phyloP scores from a whole-genome alignment of 352 stramenopile species.

The Globisporangium spinosum region DNA sequence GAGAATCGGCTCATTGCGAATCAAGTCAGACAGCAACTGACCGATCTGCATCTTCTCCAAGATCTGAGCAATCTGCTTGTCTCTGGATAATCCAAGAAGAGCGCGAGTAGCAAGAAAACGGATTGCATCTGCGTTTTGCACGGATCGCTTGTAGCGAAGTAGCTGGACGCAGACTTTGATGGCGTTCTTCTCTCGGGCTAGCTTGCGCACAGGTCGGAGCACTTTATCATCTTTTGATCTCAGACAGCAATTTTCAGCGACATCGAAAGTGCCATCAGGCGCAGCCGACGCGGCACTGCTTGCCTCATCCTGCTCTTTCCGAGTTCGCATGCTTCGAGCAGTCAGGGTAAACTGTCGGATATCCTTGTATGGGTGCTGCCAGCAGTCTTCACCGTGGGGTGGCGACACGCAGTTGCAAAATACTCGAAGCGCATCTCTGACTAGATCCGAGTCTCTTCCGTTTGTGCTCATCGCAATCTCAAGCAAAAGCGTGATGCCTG shows the following conservation, averaged over 20 bases:
- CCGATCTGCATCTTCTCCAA: slow-evolving; percentile 89
- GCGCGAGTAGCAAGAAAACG: slow-evolving; percentile 78
- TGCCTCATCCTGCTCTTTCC: slow-evolving; percentile 24
- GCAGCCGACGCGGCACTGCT: not conserved
- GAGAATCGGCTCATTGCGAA: slow-evolving; percentile 79
- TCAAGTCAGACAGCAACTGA: slow-evolving; percentile 83
- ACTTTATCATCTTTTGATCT: slow-evolving; percentile 65
- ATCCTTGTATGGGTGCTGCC: slow-evolving; percentile 83
- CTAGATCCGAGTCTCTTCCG: slow-evolving; percentile 62
- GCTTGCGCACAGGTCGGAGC: slow-evolving; percentile 61
- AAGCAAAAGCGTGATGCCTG: slow-evolving; percentile 68
- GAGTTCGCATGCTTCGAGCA: slow-evolving; percentile 59
- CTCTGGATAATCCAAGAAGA: slow-evolving; percentile 76
- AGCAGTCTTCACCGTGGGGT: slow-evolving; percentile 74
- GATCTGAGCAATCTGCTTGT: slow-evolving; percentile 88
- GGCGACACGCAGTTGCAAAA: slow-evolving; percentile 85
- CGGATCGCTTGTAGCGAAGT: slow-evolving; percentile 83
- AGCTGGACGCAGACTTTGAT: slow-evolving; percentile 88
- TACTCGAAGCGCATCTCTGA: slow-evolving; percentile 66
- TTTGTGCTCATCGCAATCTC: slow-evolving; percentile 78
- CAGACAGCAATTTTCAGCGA: slow-evolving; percentile 41
- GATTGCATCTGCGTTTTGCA: slow-evolving; percentile 85
- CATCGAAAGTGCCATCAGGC: not conserved
- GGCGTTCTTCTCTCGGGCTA: slow-evolving; percentile 75
- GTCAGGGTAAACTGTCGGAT: slow-evolving; percentile 79